Evolutionary conservation across 169 alveolate genomes (phyloP), one percentile per base, ranked within the genome.

Genomic region (Cryptosporidium xiaoi): DNA sequence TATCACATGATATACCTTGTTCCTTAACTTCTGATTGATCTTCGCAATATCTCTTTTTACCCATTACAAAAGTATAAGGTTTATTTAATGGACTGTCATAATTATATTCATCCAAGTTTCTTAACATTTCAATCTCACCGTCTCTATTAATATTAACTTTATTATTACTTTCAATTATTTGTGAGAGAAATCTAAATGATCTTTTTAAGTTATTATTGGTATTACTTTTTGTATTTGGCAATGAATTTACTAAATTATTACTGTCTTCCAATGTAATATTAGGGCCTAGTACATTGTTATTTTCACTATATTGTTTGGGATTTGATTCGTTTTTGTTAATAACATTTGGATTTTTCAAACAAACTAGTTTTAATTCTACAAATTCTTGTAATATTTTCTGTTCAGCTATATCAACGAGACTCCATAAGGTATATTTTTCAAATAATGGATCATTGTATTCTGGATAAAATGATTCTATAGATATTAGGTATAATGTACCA

Each of bases 1-100:
- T 69, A 8, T 56, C 67, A 24, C 83, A 69, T 18, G 64, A 62
- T 34, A 69, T 69, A 10, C 83, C 83, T 46, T 69, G 66, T 33
- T 69, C 83, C 27, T 51, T 56, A 2, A 69, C 83, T 18, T 69
- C 83, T 8, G 83, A 66, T 31, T 69, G 83, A 40, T 69, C 83
- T 51, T 69, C 83, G 40, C 83, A 69, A 15, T 51, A 53, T 62
- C 83, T 69, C 53, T 10, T 69, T 55, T 33, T 69, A 6, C 83
- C 83, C 67, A 69, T 51, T 34, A 69, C 67, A n/a, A 36, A 34
- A 12, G 83, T 69, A 31, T 7, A 69, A 6, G 83, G 83, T 44
- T 34, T 69, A 8, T 40, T 8, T 40, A 40, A 40, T 24, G 48
- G 4, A 40, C 1, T 40, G 48, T 40, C 48, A 8, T 40, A 8